These are phyloP conservation scores for Cryptosporidium viatorum DNA, from an alignment of 169 alveolate species.

Conservation along the genomic window DNA sequence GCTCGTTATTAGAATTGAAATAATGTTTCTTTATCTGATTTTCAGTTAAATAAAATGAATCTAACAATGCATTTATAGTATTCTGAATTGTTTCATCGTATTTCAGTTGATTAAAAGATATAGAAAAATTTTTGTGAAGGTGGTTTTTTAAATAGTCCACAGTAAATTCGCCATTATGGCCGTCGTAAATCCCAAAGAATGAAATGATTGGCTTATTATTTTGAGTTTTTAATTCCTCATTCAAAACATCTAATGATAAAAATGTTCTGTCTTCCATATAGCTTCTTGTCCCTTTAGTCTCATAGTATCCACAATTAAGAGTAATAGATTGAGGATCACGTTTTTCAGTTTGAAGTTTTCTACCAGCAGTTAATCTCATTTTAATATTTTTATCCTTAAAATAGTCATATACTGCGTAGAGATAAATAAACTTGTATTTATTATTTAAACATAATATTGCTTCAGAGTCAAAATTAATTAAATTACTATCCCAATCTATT, in stretches of 20 bases:
- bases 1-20: slow-evolving; percentile 1
- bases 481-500: slow-evolving; percentile 44
- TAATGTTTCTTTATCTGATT: slow-evolving; percentile 53
- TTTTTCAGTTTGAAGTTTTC: slow-evolving; percentile 49
- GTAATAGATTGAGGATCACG: slow-evolving; percentile 66
- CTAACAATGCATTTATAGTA: slow-evolving; percentile 35
- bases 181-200: slow-evolving; percentile 83
- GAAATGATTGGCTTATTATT: slow-evolving; percentile 6
- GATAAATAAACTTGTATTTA: slow-evolving; percentile 3
- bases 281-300: slow-evolving; percentile 79
- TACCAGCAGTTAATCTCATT: slow-evolving; percentile 58
- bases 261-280: slow-evolving; percentile 81
- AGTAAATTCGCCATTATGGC: slow-evolving; percentile 84
- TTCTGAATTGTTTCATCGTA: slow-evolving; percentile 13
- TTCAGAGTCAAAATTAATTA: not conserved
- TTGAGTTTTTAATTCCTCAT: slow-evolving; percentile 33
- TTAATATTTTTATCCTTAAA: not conserved
- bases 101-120: slow-evolving; percentile 21
- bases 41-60: slow-evolving; percentile 49
- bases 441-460: not conserved
- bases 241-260: slow-evolving; percentile 75
- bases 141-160: slow-evolving; percentile 79
- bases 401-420: slow-evolving; percentile 20
- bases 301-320: slow-evolving; percentile 76
- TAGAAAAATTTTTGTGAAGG: slow-evolving; percentile 77